These are phyloP conservation scores for Colletotrichum aenigma DNA, from an alignment of 2,329 filamentous ascomycete genomes.

Conservation along the genomic window DNA sequence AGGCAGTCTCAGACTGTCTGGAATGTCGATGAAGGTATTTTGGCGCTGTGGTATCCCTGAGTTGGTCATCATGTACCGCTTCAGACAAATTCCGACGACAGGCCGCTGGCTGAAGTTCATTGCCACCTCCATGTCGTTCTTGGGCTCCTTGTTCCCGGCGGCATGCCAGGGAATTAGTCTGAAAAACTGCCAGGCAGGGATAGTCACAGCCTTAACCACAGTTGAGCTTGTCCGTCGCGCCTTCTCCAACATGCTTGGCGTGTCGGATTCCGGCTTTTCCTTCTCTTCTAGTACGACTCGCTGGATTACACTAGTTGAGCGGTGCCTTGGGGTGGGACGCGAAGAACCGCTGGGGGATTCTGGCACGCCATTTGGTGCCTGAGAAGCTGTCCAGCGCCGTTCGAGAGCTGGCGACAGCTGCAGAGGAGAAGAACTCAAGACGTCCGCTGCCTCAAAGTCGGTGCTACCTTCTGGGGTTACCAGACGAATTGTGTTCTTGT, in stretches of 20 bases:
- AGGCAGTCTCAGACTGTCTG: conserved; percentile 77
- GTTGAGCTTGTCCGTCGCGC: conserved; percentile 51
- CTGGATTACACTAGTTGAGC: conserved; percentile 66
- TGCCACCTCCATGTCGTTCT: conserved; percentile 80
- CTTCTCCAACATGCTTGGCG: conserved; percentile 45
- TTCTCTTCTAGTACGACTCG: conserved; percentile 59
- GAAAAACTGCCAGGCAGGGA: conserved; percentile 98
- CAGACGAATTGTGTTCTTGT: conserved; percentile 36
- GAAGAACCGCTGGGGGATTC: conserved; percentile 32
- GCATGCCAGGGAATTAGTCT: conserved; percentile 94
- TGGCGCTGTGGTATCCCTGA: conserved; percentile 73
- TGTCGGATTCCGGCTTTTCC: conserved; percentile 46
- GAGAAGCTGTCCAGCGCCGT: conserved; percentile 14
- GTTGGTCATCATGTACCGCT: conserved; percentile 80
- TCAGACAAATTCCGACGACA: conserved; percentile 90
- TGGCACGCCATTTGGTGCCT: background rate
- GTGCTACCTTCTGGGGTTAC: conserved; percentile 34
- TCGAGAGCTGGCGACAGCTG: conserved; percentile 28
- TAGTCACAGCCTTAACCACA: conserved; percentile 81
- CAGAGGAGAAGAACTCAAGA: conserved; percentile 35
- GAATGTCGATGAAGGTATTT: conserved; percentile 89
- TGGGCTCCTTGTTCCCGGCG: conserved; percentile 53
- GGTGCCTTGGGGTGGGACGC: conserved; percentile 42
- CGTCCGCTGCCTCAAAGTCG: conserved; percentile 31
- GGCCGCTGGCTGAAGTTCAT: conserved; percentile 85